These are phyloP conservation scores for Microcera coccophila DNA, from an alignment of 2,329 filamentous ascomycete genomes.

Conservation along the genomic window DNA sequence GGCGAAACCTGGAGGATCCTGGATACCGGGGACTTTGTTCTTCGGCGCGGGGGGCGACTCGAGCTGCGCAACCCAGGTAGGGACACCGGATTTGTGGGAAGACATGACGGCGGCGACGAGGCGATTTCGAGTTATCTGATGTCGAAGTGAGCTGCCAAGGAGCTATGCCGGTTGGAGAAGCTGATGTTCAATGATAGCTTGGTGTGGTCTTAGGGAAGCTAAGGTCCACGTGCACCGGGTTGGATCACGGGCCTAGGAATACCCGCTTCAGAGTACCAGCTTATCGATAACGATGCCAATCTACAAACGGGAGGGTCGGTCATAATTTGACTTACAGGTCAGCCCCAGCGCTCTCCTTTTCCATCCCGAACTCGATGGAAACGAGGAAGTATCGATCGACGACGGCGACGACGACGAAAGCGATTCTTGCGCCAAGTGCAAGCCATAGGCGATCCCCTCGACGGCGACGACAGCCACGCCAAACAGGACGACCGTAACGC, in stretches of 20 bases:
- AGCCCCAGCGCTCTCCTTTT: slow-evolving; percentile 24
- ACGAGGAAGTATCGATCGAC: slow-evolving; percentile 15
- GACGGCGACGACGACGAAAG: slow-evolving; percentile 7
- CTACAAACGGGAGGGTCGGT: slow-evolving; percentile 6
- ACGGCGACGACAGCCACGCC: neutral
- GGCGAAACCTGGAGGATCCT: slow-evolving; percentile 83
- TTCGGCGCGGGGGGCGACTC: slow-evolving; percentile 64
- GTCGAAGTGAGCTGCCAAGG: neutral
- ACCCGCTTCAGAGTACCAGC: neutral
- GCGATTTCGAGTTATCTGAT: neutral
- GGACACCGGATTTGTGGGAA: slow-evolving; percentile 41
- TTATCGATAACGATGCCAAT: slow-evolving; percentile 23
- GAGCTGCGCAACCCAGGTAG: slow-evolving; percentile 81
- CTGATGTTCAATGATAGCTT: neutral
- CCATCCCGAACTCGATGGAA: slow-evolving; percentile 19
- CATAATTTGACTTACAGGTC: slow-evolving; percentile 23
- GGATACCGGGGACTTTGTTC: slow-evolving; percentile 63
- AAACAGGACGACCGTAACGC: slow-evolving; percentile 7
- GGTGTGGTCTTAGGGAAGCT: neutral
- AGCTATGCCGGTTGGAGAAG: slow-evolving; percentile 1
- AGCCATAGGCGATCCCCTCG: neutral
- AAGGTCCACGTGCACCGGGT: too few species aligned
- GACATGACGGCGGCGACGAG: slow-evolving; percentile 16
- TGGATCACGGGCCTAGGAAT: neutral
- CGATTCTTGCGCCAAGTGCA: slow-evolving; percentile 7